Evolutionary conservation across 371 early-diverging fungal species (phyloP), one percentile per base, ranked within the genome.

Genomic region (Zopfochytrium polystomum): DNA sequence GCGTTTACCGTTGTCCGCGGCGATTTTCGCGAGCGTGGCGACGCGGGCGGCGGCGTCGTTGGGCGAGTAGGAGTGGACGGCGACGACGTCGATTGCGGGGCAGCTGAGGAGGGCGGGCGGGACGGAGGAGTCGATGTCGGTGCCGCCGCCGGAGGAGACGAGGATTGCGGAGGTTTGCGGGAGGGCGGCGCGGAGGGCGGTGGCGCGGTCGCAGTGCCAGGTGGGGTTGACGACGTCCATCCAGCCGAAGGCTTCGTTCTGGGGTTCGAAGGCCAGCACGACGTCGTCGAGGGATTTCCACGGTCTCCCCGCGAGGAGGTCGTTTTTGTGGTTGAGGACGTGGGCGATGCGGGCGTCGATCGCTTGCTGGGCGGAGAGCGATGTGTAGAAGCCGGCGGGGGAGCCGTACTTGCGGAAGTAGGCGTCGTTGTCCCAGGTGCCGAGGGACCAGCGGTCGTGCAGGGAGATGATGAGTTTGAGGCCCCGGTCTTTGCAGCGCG

Each of bases 141-240:
- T 26, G 7, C 42, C 52, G 26, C 60, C 60, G 27, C 60, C 60
- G 7, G 60, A 50, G 11, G 52, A 31, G 26, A 60, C 38, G 34
- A 42, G 34, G 29, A 60, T 52, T 11, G 52, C 26, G 20, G 25
- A 35, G 11, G 20, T 3, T 5, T 15, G 18, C 4, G 25, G 18
- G 25, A 52, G 7, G n/a, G 18, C n/a, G 11, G 22, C 27, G 30
- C 29, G 25, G 29, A 52, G 15, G 4, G 22, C 25, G 3, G 32
- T 52, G 2, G 60, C 60, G 43, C 60, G 60, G 38, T 9, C 32
- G 45, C 60, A 60, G 50, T 43, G 50, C 60, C 60, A 60, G 26
- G 32, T 27, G 4, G 44, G 27, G 46, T 56, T 31, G 6, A 22
- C 18, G 20, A 9, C 35, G 48, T 5, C 43, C 50, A 35, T 18